These are phyloP conservation scores for Triangularia verruculosa DNA, from an alignment of 2,329 filamentous ascomycete genomes.

Conservation along the genomic window DNA sequence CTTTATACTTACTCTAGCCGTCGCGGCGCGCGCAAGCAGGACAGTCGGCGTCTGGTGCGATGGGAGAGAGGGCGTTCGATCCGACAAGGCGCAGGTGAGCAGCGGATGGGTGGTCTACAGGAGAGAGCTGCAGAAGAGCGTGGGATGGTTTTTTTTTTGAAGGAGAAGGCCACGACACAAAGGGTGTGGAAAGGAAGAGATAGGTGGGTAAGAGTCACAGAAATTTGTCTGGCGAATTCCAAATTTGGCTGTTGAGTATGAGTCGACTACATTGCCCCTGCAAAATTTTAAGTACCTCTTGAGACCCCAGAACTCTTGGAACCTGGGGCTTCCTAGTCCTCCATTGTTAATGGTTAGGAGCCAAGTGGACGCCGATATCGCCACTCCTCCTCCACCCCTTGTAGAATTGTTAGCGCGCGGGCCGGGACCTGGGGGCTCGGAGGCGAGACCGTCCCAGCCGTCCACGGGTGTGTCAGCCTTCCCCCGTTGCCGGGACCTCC, in stretches of 20 bases:
- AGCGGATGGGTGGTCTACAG: conserved; percentile 19
- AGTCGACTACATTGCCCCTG: conserved; percentile 18
- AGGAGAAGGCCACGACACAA: neutral
- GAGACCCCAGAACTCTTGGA: neutral
- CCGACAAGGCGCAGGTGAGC: conserved; percentile 14
- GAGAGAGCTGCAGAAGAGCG: conserved; percentile 1
- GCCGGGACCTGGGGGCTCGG: neutral
- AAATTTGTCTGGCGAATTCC: conserved; percentile 22
- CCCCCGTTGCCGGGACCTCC: neutral
- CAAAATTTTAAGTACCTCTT: conserved; percentile 20
- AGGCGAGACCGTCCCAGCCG: conserved; percentile 4
- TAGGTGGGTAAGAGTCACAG: conserved; percentile 20
- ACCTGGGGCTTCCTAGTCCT: conserved; percentile 2
- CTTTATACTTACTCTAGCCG: conserved; percentile 26
- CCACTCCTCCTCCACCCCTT: neutral
- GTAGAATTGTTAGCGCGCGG: neutral
- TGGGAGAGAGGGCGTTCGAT: neutral
- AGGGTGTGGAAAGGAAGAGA: conserved; percentile 8
- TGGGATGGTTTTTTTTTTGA: conserved; percentile 6
- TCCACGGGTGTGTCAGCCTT: too few species aligned
- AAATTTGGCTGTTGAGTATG: conserved; percentile 21
- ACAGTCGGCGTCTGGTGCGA: neutral
- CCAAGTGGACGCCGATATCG: neutral
- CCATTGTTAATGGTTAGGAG: neutral
- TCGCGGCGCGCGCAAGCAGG: neutral